A percentile compares a stretch with the other conserved stretches of the same genome.
Evolutionary conservation across 345 rosid species (phyloP).

Genomic region (Camelina hispida): DNA sequence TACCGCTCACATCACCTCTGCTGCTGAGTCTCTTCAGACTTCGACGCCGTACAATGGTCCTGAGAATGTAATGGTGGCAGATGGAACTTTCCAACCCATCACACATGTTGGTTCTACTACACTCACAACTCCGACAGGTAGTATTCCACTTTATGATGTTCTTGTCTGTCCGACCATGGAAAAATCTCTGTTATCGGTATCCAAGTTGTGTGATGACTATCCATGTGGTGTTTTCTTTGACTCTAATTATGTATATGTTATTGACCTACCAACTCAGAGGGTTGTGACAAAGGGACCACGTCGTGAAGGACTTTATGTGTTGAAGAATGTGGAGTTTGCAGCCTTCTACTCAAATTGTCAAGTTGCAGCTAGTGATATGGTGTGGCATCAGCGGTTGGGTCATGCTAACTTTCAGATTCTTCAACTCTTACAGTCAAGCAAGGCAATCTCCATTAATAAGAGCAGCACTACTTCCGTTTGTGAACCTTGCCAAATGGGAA

Average conservation of each 20-base stretch:
- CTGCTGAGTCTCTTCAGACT: not conserved
- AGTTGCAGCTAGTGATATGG: not conserved
- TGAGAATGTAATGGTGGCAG: too few relatives aligned
- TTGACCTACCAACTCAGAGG: not conserved
- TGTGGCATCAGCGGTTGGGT: not conserved
- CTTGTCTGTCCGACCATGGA: not conserved
- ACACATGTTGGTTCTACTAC: not conserved
- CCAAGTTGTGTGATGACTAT: not conserved
- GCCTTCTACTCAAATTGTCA: not conserved
- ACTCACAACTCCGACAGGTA: not conserved
- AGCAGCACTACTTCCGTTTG: not conserved
- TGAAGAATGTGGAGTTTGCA: not conserved
- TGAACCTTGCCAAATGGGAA: not conserved
- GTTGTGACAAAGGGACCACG: not conserved
- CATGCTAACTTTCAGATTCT: not conserved
- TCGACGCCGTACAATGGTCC: not conserved
- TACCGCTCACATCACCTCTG: not conserved
- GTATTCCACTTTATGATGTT: not conserved
- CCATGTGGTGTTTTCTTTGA: not conserved
- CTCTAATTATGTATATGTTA: not conserved
- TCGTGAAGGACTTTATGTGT: not conserved
- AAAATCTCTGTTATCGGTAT: not conserved
- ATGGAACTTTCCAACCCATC: too few relatives aligned
- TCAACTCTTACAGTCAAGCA: not conserved
- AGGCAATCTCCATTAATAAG: not conserved